Percentiles rank a stretch among this genome's conserved stretches.
phyloP scores from a whole-genome alignment of 2,329 filamentous ascomycete genomes.

The Claviceps maximensis region DNA sequence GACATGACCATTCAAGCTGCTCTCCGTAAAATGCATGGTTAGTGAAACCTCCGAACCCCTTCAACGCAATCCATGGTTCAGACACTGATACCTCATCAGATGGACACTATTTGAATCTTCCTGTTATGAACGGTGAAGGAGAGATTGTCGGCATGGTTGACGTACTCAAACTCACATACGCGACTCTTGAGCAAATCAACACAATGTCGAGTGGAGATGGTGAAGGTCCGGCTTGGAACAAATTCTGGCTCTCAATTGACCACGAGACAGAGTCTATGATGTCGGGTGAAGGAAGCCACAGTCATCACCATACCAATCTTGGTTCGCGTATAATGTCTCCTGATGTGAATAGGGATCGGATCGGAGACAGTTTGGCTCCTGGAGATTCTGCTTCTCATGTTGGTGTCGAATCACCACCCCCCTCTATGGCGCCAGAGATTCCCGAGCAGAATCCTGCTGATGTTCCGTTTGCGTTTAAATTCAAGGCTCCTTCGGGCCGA shows the following conservation, averaged over 20 bases:
- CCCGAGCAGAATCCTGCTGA: constrained; percentile 51
- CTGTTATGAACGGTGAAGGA: constrained; percentile 93
- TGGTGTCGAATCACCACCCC: constrained; percentile 64
- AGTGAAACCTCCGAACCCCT: constrained; percentile 20
- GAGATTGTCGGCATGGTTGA: constrained; percentile 99
- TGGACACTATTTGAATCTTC: constrained; percentile 94
- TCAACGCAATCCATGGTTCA: not conserved
- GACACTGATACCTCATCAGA: constrained; percentile 38
- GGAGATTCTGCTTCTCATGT: constrained; percentile 91
- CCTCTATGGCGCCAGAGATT: constrained; percentile 42
- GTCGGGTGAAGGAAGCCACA: constrained; percentile 76
- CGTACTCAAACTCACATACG: constrained; percentile 94
- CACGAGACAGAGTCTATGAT: constrained; percentile 93
- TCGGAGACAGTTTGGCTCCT: constrained; percentile 73
- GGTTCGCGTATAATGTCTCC: constrained; percentile 69
- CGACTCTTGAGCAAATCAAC: constrained; percentile 94
- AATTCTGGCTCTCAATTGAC: constrained; percentile 96
- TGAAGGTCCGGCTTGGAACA: constrained; percentile 97
- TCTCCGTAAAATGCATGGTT: constrained; percentile 97
- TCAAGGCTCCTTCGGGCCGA: constrained; percentile 90
- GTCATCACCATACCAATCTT: constrained; percentile 49
- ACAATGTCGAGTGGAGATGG: constrained; percentile 79
- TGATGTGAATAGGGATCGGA: constrained; percentile 57
- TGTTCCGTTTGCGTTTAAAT: constrained; percentile 90
- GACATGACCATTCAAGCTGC: constrained; percentile 99